Base-by-base conservation (phyloP, 495 filamentous ascomycete genomes). In the Aspergillus indologenus region DNA sequence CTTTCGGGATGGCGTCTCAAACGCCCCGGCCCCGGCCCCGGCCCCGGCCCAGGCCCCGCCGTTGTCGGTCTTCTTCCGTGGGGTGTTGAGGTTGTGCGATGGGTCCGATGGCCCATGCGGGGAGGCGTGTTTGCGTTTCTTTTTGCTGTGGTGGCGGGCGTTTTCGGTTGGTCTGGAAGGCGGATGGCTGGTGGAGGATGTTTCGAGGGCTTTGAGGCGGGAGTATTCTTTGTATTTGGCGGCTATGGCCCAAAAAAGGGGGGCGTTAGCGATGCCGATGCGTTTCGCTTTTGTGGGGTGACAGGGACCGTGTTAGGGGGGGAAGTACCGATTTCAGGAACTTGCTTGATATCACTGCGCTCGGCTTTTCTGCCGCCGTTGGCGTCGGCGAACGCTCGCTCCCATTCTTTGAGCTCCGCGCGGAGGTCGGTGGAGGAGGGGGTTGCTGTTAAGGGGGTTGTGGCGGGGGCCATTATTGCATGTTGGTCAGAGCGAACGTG, bases 161-260 rank as follows among this genome's bases (percentile, higher is more conserved):
- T 60, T 47, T 48, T 48, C 19, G 14, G 29, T 65, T 18, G 68
- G 3, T 67, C 56, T 63, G n/a, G n/a, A n/a, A n/a, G n/a, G n/a
- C n/a, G n/a, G n/a, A n/a, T n/a, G n/a, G n/a, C n/a, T 71, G 58
- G 67, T 73, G 68, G 52, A 67, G 51, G 64, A 62, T 20, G 24
- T 58, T 56, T 79, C 75, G 51, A 85, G 75, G 51, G 86, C 82
- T 55, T 90, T 85, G 20, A 91, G 64, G 56, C 84, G 87, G 60
- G 83, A 85, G 77, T 98, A 98, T 61, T 90, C 85, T 65, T 92
- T 96, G 74, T 98, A 97, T 75, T 97, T 96, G 1, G 82, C 77
- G 43, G 90, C 91, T 95, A 11, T 40, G 34, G 5, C n/a, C n/a
- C n/a, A n/a, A n/a, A n/a, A 15, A 40, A 11, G 34, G 34, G 34